These are phyloP conservation scores for Puccinellia tenuiflora DNA, from an alignment of 176 grass and related monocot species.

Conservation along the genomic window DNA sequence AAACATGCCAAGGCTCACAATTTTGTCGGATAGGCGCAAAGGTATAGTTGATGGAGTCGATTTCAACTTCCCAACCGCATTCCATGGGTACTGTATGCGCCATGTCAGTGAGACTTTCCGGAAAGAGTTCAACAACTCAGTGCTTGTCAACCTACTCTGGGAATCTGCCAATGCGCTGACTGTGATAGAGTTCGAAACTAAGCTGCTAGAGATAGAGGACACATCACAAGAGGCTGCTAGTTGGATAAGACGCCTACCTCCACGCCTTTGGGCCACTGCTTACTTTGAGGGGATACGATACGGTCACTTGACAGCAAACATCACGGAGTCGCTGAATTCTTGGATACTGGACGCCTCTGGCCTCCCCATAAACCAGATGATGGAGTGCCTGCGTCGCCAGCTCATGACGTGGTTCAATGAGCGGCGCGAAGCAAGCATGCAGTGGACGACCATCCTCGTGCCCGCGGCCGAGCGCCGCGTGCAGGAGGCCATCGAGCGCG, in stretches of 20 bases:
- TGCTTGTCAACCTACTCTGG: constrained; percentile 80
- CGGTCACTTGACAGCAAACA: constrained; percentile 84
- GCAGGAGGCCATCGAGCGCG: constrained; percentile 80
- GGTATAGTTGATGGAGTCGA: constrained; percentile 94
- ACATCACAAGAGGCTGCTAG: constrained; percentile 73
- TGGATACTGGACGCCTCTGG: constrained; percentile 86
- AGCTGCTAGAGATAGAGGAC: constrained; percentile 90
- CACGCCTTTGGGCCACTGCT: constrained; percentile 85
- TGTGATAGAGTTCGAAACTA: constrained; percentile 83
- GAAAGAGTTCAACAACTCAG: constrained; percentile 83
- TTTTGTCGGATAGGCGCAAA: constrained; percentile 82
- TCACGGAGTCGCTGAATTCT: constrained; percentile 58
- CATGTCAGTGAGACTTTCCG: constrained; percentile 79
- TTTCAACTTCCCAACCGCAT: constrained; percentile 96
- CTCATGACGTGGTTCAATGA: constrained; percentile 98
- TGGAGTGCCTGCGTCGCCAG: constrained; percentile 83
- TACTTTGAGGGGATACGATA: constrained; percentile 89
- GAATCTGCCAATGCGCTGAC: constrained; percentile 89
- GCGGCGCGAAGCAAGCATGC: constrained; percentile 84
- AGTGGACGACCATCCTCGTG: constrained; percentile 81
- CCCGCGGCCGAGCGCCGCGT: constrained; percentile 62
- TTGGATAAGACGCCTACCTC: constrained; percentile 77
- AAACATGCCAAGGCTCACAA: constrained; percentile 93
- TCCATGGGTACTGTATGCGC: constrained; percentile 93
- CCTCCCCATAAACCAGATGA: constrained; percentile 96